phyloP scores from a whole-genome alignment of 2,329 filamentous ascomycete genomes.

The Zasmidium citrigriseum region DNA sequence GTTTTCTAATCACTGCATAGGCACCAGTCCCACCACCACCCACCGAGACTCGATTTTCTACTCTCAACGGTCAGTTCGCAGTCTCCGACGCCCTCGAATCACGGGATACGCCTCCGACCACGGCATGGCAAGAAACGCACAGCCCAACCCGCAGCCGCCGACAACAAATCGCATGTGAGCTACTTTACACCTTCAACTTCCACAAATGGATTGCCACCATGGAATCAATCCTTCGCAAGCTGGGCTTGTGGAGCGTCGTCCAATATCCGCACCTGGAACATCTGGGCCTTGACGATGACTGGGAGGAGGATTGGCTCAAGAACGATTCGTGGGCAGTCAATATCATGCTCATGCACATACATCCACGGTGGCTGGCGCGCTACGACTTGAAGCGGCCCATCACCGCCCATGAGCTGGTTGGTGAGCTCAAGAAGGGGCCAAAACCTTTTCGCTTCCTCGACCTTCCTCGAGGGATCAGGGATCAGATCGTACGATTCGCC shows the following conservation, averaged over 20 bases:
- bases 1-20: too few species aligned
- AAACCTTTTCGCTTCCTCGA: constrained; percentile 9
- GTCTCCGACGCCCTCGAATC: too few species aligned
- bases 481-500: background rate
- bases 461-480: constrained; percentile 7
- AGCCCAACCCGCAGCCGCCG: too few species aligned
- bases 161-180: too few species aligned
- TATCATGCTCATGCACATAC: background rate
- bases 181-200: too few species aligned
- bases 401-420: background rate
- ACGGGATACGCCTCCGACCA: too few species aligned
- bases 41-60: too few species aligned
- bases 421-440: background rate
- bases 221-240: background rate
- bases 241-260: background rate
- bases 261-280: background rate
- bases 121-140: too few species aligned
- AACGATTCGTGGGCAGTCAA: constrained; percentile 1
- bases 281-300: background rate
- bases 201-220: background rate
- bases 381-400: background rate
- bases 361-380: background rate
- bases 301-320: background rate
- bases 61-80: too few species aligned
- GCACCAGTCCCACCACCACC: too few species aligned